These are phyloP conservation scores for Neopestalotiopsis sp. DNA, from an alignment of 2,329 filamentous ascomycete species.

Conservation along the genomic window DNA sequence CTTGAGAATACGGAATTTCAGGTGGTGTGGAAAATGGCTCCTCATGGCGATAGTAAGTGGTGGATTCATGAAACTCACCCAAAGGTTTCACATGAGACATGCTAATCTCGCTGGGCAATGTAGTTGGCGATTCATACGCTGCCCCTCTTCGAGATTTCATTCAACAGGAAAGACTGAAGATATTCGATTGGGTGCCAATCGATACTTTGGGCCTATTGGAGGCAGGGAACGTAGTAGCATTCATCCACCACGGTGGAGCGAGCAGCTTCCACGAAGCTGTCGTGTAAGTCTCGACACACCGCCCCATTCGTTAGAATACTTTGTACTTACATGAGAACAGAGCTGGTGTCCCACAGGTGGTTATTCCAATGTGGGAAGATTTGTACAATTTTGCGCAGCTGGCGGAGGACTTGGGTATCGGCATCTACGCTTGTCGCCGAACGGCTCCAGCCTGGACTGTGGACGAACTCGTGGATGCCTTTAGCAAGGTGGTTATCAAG, in stretches of 20 bases:
- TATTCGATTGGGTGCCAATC: constrained; percentile 10
- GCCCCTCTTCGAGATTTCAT: not conserved
- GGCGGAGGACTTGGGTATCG: constrained; percentile 17
- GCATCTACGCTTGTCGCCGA: constrained; percentile 11
- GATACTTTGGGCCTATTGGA: constrained; percentile 15
- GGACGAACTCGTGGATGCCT: constrained; percentile 33
- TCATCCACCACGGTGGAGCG: constrained; percentile 19
- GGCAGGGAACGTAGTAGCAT: constrained; percentile 14
- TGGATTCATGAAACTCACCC: not conserved
- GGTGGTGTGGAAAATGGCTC: constrained; percentile 38
- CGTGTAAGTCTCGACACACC: not conserved
- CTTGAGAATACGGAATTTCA: constrained; percentile 25
- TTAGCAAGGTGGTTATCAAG: not conserved
- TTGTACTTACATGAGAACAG: not conserved
- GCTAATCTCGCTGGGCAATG: not conserved
- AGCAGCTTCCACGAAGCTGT: constrained; percentile 20
- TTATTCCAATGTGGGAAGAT: constrained; percentile 18
- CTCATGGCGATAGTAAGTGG: not conserved
- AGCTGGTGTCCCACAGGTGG: constrained; percentile 18
- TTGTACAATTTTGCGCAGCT: constrained; percentile 20
- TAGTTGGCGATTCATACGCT: constrained; percentile 1
- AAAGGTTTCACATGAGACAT: not conserved
- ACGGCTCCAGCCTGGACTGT: constrained; percentile 29
- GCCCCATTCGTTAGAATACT: no score
- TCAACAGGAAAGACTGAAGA: not conserved